Conservation (phyloP, 2,329 filamentous ascomycete species). For the Aspergillus novoparasiticus region DNA sequence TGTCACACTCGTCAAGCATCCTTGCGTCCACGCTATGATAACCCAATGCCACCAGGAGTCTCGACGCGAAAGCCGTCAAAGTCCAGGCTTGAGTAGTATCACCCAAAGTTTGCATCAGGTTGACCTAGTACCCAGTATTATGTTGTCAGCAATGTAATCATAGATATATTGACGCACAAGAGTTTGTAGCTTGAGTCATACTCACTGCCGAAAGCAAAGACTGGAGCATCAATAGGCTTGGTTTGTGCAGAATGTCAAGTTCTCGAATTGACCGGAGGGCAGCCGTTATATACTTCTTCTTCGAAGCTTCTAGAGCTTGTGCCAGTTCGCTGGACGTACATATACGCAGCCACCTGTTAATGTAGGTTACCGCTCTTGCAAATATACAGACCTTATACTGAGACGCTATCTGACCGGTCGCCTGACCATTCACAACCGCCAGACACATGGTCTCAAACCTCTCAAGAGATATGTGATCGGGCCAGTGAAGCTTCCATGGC, state of each 20-base stretch:
- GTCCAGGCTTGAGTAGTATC: conserved; percentile 4
- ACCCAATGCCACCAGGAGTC: conserved; percentile 2
- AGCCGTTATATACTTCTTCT: not conserved
- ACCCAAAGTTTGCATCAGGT: not conserved
- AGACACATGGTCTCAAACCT: not conserved
- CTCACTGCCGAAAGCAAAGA: not conserved
- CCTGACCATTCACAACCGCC: not conserved
- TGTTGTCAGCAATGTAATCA: not conserved
- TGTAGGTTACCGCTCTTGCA: not conserved
- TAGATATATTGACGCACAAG: not conserved
- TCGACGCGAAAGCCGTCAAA: not conserved
- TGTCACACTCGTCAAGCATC: not conserved
- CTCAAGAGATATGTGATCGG: not conserved
- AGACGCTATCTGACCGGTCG: not conserved
- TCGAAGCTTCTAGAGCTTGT: not conserved
- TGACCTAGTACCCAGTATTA: not conserved
- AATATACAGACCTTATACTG: not conserved
- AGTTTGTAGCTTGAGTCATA: not conserved
- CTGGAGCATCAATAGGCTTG: not conserved
- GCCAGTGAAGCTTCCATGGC: not conserved
- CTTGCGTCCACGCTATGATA: not conserved
- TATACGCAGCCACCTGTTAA: not conserved
- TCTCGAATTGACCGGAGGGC: not conserved
- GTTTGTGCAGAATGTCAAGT: not conserved
- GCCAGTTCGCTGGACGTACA: not conserved